phyloP scores from a whole-genome alignment of 2,329 filamentous ascomycete species.

The Calonectria crousiana region DNA sequence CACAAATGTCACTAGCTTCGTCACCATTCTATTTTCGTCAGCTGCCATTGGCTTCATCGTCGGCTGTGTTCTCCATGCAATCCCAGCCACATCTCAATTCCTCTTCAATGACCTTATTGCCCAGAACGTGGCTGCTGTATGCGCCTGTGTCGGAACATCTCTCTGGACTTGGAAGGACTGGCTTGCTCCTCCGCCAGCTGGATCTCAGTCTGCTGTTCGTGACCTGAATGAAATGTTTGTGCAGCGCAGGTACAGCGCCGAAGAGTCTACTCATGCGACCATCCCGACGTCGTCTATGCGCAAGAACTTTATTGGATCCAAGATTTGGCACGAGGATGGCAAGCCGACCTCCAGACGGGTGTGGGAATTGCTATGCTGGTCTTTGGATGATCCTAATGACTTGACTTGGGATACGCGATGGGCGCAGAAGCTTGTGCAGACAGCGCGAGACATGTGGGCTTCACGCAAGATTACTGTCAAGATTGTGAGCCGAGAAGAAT shows the following conservation, averaged over 20 bases:
- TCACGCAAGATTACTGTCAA: slow-evolving; percentile 16
- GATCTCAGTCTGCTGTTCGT: neutral
- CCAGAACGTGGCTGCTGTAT: slow-evolving; percentile 25
- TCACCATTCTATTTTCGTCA: slow-evolving; percentile 26
- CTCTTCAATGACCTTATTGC: slow-evolving; percentile 26
- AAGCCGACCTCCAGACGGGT: slow-evolving; percentile 6
- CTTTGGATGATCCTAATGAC: slow-evolving; percentile 11
- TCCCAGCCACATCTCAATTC: slow-evolving; percentile 21
- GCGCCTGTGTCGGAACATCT: slow-evolving; percentile 23
- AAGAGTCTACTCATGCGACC: neutral
- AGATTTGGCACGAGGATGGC: slow-evolving; percentile 19
- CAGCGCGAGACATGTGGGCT: slow-evolving; percentile 11
- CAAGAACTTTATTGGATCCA: slow-evolving; percentile 15
- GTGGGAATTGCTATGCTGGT: neutral
- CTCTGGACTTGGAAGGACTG: slow-evolving; percentile 28
- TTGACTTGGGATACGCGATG: neutral
- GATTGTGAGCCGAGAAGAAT: slow-evolving; percentile 23
- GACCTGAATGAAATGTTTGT: neutral
- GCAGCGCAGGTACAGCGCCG: slow-evolving; percentile 1
- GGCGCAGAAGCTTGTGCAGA: neutral
- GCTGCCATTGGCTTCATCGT: slow-evolving; percentile 27
- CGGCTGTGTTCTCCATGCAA: slow-evolving; percentile 26
- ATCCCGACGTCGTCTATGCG: neutral
- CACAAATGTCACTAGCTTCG: slow-evolving; percentile 23
- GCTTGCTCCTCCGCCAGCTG: neutral